These are phyloP conservation scores for Mortierella sp. DNA, from an alignment of 371 early-diverging fungal species.

Conservation along the genomic window DNA sequence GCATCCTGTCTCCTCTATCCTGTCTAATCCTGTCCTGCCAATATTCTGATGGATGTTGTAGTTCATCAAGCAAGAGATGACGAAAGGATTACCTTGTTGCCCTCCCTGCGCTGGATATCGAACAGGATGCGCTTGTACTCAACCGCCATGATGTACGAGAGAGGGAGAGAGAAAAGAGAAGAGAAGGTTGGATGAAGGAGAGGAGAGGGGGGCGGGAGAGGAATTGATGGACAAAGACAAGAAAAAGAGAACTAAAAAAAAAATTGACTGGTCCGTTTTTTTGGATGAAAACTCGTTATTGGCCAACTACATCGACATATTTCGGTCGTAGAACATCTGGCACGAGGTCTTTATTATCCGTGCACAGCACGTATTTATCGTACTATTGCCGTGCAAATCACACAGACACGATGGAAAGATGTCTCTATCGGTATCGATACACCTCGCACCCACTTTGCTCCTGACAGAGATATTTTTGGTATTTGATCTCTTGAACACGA, in stretches of 20 bases:
- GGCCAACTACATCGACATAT: no score
- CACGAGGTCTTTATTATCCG: background rate
- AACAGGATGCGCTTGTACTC: constrained; percentile 75
- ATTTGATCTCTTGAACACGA: constrained; percentile 55
- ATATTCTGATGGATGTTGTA: no score
- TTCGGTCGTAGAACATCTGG: no score
- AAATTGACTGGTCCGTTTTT: no score
- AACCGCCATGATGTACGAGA: constrained; percentile 57
- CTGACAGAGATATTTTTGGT: constrained; percentile 42
- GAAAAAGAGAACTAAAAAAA: background rate
- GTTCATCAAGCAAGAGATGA: no score
- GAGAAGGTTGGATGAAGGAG: background rate
- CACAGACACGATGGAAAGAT: no score
- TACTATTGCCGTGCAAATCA: background rate
- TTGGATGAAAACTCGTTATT: no score
- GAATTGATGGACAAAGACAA: background rate
- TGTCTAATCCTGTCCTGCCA: no score
- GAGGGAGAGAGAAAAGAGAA: constrained; percentile 1
- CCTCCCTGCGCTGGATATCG: constrained; percentile 78
- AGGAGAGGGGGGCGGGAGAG: background rate
- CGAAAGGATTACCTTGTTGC: constrained; percentile 75
- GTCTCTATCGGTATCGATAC: constrained; percentile 39
- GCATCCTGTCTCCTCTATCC: no score
- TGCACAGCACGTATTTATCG: no score
- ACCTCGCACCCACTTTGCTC: constrained; percentile 37